These are phyloP conservation scores for Rhizopogon parksii DNA, from an alignment of 1,284 basidiomycete genomes.

Conservation along the genomic window DNA sequence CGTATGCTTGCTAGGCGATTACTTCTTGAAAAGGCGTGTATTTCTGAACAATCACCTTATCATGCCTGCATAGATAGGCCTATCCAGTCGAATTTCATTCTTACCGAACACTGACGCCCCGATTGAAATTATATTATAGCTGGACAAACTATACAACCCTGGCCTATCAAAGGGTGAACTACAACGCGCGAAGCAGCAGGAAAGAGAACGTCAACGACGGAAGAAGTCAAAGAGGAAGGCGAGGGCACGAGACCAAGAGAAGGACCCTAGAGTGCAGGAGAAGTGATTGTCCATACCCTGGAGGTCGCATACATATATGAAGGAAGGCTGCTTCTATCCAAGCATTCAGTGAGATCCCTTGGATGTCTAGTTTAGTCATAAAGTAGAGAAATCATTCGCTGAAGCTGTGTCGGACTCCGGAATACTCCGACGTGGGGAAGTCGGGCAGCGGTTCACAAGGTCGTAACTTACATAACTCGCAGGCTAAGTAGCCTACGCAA, in stretches of 20 bases:
- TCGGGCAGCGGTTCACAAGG: background rate
- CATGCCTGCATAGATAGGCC: background rate
- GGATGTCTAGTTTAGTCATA: background rate
- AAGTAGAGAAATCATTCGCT: too few relatives aligned
- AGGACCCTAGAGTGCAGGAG: constrained; percentile 9
- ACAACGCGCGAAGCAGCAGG: constrained; percentile 58
- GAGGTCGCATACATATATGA: background rate
- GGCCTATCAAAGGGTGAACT: constrained; percentile 68
- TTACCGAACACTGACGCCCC: background rate
- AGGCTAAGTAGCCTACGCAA: too few relatives aligned
- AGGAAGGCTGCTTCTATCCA: background rate
- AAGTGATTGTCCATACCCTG: background rate
- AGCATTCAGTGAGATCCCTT: background rate
- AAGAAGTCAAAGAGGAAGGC: constrained; percentile 67
- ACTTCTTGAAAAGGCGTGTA: constrained; percentile 63
- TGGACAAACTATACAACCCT: constrained; percentile 65
- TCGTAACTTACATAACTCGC: too few relatives aligned
- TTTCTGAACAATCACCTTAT: constrained; percentile 12
- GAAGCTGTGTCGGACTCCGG: background rate
- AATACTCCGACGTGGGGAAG: background rate
- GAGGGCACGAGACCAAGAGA: constrained; percentile 19
- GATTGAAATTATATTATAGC: constrained; percentile 31
- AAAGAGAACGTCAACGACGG: constrained; percentile 60
- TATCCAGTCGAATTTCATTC: constrained; percentile 1
- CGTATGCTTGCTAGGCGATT: constrained; percentile 61